Evolutionary conservation across 768 basidiomycete genomes (phyloP).

Genomic region (Agaricus blazei): DNA sequence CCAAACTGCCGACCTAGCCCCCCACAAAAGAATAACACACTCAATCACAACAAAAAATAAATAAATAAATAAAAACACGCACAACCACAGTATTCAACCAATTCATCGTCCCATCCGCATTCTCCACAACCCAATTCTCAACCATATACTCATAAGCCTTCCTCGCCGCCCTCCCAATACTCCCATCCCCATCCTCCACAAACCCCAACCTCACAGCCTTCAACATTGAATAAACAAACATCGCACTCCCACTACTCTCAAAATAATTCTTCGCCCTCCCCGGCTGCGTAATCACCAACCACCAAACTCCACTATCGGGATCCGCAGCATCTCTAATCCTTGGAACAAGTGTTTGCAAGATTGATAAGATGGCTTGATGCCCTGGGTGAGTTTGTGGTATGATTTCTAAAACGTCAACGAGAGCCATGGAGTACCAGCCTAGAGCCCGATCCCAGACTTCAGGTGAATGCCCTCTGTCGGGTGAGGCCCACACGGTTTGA

Average conservation of each 20-base stretch:
- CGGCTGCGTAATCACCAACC: constrained; percentile 47
- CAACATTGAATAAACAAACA: constrained; percentile 43
- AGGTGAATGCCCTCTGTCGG: constrained; percentile 41
- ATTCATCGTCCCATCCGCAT: constrained; percentile 38
- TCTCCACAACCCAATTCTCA: constrained; percentile 33
- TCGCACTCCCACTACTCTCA: constrained; percentile 40
- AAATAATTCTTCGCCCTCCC: constrained; percentile 41
- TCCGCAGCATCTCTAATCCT: constrained; percentile 34
- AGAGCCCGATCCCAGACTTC: constrained; percentile 46
- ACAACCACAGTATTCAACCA: constrained; percentile 44
- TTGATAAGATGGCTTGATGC: constrained; percentile 23
- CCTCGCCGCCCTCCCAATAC: constrained; percentile 29
- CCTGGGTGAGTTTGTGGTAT: constrained; percentile 26
- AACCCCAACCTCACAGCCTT: constrained; percentile 40
- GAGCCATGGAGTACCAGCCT: constrained; percentile 45
- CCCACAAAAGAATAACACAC: too few species aligned
- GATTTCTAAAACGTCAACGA: constrained; percentile 40
- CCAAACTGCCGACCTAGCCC: constrained; percentile 35
- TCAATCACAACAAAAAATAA: too few species aligned
- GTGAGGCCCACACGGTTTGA: constrained; percentile 36
- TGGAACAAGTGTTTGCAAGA: constrained; percentile 30
- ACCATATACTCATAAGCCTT: constrained; percentile 39
- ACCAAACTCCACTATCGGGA: constrained; percentile 36
- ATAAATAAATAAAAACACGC: too few species aligned
- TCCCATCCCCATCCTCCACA: constrained; percentile 32